A percentile compares a stretch with the other conserved stretches of the same genome.
These are phyloP conservation scores for Craterostigma plantagineum DNA, from an alignment of 257 asterid species.

Conservation along the genomic window DNA sequence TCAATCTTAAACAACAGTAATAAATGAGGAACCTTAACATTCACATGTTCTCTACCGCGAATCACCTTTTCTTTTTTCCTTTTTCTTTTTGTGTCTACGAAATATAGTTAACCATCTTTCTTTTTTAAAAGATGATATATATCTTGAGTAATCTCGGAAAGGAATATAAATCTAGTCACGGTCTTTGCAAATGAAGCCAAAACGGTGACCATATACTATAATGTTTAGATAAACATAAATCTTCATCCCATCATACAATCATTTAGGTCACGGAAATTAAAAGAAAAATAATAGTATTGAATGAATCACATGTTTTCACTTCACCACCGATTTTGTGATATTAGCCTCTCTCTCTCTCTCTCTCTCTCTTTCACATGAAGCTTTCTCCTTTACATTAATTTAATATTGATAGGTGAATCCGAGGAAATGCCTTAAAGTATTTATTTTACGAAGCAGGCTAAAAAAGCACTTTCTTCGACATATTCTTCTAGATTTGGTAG, in stretches of 20 bases:
- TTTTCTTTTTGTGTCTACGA: not conserved
- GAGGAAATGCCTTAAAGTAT: not conserved
- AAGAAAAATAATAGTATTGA: conserved; percentile 11
- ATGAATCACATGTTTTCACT: conserved; percentile 8
- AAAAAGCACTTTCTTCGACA: no score
- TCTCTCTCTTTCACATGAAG: no score
- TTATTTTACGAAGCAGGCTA: no score
- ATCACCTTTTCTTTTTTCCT: no score
- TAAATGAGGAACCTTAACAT: conserved; percentile 14
- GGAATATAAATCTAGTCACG: not conserved
- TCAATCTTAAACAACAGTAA: conserved; percentile 1
- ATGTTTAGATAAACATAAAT: no score
- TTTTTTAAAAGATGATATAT: no score
- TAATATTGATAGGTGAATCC: not conserved
- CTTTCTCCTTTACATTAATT: not conserved
- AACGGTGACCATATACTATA: no score
- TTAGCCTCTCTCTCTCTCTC: no score
- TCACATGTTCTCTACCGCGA: conserved; percentile 16
- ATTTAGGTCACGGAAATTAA: conserved; percentile 30
- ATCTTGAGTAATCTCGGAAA: conserved; percentile 3
- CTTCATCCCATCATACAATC: not conserved
- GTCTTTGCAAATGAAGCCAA: no score
- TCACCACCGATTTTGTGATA: no score
- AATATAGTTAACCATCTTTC: no score
- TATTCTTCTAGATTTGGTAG: no score